phyloP scores from a whole-genome alignment of 345 rosid genomes.

The Brassica juncea region DNA sequence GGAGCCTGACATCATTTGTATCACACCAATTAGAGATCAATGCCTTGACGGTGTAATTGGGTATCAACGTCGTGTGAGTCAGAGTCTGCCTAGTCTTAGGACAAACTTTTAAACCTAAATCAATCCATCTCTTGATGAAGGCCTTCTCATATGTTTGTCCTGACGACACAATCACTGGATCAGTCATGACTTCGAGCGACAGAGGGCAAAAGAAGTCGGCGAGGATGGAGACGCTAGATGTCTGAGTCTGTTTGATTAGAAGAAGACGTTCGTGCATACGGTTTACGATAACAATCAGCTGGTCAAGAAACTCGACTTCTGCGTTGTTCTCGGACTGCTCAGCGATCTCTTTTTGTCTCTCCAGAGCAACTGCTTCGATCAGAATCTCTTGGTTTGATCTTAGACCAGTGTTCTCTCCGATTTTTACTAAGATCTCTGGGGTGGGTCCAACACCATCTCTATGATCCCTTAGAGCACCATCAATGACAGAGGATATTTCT shows the following conservation, averaged over 20 bases:
- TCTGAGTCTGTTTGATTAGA: constrained; percentile 70
- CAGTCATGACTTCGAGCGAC: constrained; percentile 94
- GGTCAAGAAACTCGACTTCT: constrained; percentile 77
- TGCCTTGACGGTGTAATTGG: constrained; percentile 97
- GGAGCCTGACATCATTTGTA: constrained; percentile 76
- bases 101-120: constrained; percentile 87
- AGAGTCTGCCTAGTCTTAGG: constrained; percentile 91
- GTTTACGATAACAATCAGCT: constrained; percentile 63
- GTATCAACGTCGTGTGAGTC: constrained; percentile 75
- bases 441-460: constrained; percentile 58
- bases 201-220: constrained; percentile 97
- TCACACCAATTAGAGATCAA: constrained; percentile 95
- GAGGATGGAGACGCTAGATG: constrained; percentile 77
- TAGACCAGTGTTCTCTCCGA: constrained; percentile 69
- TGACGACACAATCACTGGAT: constrained; percentile 92
- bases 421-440: constrained; percentile 66
- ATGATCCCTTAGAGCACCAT: constrained; percentile 63
- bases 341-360: constrained; percentile 89
- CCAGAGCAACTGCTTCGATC: constrained; percentile 92
- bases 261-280: constrained; percentile 79
- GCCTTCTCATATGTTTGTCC: constrained; percentile 95
- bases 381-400: constrained; percentile 89
- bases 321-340: constrained; percentile 78
- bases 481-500: constrained; percentile 59
- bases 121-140: constrained; percentile 90